Base-by-base conservation (phyloP, 2,329 filamentous ascomycete genomes). In the Xylaria hypoxylon region DNA sequence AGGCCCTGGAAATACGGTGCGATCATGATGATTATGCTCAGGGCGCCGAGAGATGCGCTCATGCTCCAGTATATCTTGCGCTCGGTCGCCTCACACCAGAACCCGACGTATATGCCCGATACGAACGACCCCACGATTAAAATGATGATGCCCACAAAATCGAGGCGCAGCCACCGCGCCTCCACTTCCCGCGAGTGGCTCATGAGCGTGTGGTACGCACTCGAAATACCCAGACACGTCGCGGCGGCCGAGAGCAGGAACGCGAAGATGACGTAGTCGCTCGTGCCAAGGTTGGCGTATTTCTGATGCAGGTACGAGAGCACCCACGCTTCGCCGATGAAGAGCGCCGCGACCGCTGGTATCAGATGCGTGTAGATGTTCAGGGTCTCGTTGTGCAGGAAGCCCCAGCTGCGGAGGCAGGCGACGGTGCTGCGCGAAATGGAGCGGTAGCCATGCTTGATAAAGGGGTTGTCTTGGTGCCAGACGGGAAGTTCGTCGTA, bases 291-390 rank as follows among this genome's bases (percentile, higher is more conserved):
- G 77, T 73, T 86, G 85, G 8, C 84, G 80, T 38, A 84, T 79
- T 42, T 78, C 71, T 48, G 85, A 72, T 47, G 76, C 71, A 58
- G 73, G 45, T 67, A 64, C 11, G 65, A 59, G 7, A 70, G 42
- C 8, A 73, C 45, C 72, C 78, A 85, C 80, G 44, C 87, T 73
- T 69, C 77, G 68, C 65, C 78, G 24, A 82, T 66, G 15, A 73
- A 58, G 22, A 75, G 67, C 11, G 72, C 68, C 2, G 82, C 80
- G 42, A 84, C 67, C 2, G 85, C 81, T 0, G 87, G 87, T 31
- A 90, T 68, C 13, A 92, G 82, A 76, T 92, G 90, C 2, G 87
- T 85, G 77, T 89, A 92, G 73, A 92, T 91, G 77, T 92, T 92
- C 59, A 74, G 31, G 3, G 71, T 75, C 67, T 78, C 74, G 52